phyloP scores from a whole-genome alignment of 768 basidiomycete genomes.

The Trametes coccinea region DNA sequence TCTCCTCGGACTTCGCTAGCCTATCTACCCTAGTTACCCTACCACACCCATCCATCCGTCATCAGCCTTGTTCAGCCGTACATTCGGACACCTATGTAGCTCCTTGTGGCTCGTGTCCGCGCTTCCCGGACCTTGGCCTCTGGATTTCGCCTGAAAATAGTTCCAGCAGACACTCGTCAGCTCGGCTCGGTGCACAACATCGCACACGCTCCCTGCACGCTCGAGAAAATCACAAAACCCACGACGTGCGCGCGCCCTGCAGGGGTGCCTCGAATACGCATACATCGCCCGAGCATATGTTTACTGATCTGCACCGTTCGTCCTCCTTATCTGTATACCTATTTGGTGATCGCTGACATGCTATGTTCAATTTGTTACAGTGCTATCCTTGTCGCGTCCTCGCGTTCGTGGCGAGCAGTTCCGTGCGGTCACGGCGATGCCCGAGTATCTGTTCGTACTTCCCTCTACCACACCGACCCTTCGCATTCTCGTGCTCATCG shows the following conservation, averaged over 20 bases:
- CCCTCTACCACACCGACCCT: not conserved
- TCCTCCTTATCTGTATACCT: too few relatives aligned
- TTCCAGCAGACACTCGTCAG: not conserved
- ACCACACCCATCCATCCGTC: not conserved
- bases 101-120: not conserved
- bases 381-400: too few relatives aligned
- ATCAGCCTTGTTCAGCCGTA: not conserved
- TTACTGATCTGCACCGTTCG: too few relatives aligned
- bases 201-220: too few relatives aligned
- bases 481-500: not conserved
- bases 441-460: not conserved
- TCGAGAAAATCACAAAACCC: too few relatives aligned
- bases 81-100: not conserved
- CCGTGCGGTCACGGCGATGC: not conserved
- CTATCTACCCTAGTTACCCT: slow-evolving; percentile 1
- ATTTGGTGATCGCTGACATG: too few relatives aligned
- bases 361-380: too few relatives aligned
- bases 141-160: slow-evolving; percentile 1
- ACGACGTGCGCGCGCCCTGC: too few relatives aligned
- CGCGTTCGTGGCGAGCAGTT: too few relatives aligned
- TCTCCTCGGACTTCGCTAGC: not conserved
- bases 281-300: too few relatives aligned
- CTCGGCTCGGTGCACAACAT: too few relatives aligned
- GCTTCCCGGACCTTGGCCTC: not conserved
- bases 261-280: too few relatives aligned